Evolutionary conservation across 257 asterid genomes (phyloP).

Genomic region (Datura wrightii): DNA sequence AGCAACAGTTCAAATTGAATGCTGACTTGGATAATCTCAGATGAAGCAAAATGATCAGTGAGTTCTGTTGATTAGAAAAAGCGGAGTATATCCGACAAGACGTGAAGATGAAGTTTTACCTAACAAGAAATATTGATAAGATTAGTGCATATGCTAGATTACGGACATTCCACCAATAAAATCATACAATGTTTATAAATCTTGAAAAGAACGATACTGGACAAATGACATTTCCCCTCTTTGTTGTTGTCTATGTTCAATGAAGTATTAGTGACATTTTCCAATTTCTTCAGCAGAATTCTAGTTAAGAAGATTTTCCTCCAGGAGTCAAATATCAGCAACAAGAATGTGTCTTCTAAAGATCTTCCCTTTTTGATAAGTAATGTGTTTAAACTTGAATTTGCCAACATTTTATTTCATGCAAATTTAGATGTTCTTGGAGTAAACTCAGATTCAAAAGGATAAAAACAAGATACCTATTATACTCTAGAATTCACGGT

Average conservation of each 20-base stretch:
- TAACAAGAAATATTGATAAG: neutral
- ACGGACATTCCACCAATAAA: neutral
- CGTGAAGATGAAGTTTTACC: neutral
- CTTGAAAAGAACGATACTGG: neutral
- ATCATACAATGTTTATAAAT: neutral
- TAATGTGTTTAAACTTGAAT: neutral
- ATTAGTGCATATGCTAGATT: neutral
- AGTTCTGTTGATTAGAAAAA: neutral
- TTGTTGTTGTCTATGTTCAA: neutral
- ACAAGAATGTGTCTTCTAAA: neutral
- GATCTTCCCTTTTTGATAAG: neutral
- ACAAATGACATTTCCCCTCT: neutral
- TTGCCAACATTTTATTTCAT: neutral
- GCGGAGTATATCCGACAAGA: neutral
- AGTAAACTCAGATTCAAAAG: neutral
- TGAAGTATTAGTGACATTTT: conserved; percentile 2
- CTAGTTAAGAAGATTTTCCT: neutral
- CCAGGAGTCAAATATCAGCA: conserved; percentile 7
- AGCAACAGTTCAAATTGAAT: neutral
- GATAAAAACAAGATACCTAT: neutral
- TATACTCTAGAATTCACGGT: conserved; percentile 1
- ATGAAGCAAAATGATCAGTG: neutral
- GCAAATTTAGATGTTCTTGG: conserved; percentile 13
- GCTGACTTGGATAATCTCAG: neutral
- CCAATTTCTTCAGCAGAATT: neutral